Percentiles rank a stretch among this genome's conserved stretches.
Conservation (phyloP, 495 filamentous ascomycete genomes). For the Daldinia vernicosa region DNA sequence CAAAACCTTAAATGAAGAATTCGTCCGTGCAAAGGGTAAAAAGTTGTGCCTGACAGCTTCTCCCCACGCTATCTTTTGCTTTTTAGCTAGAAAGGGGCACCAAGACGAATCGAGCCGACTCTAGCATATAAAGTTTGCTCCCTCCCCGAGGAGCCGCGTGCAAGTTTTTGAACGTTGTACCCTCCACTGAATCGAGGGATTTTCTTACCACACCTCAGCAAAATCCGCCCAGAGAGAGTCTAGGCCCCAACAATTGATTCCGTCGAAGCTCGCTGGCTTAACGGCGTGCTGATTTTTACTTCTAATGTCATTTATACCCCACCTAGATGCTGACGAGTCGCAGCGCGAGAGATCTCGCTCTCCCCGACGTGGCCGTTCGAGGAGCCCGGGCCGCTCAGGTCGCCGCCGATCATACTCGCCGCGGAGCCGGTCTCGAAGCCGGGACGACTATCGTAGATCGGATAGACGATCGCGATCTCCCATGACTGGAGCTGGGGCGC, state of each 20-base stretch:
- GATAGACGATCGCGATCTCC: slow-evolving; percentile 82
- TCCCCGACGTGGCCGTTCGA: slow-evolving; percentile 79
- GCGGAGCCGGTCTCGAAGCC: slow-evolving; percentile 90
- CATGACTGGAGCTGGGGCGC: slow-evolving; percentile 77
- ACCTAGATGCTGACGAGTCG: slow-evolving; percentile 54
- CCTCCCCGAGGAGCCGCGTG: slow-evolving; percentile 13
- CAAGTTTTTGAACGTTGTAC: slow-evolving; percentile 11
- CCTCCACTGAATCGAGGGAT: background rate
- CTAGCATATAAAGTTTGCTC: slow-evolving; percentile 37
- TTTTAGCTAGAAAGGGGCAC: slow-evolving; percentile 26
- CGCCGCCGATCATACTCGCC: slow-evolving; percentile 93
- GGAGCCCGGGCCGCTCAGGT: slow-evolving; percentile 58
- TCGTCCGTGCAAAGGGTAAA: slow-evolving; percentile 2
- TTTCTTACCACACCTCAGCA: slow-evolving; percentile 8
- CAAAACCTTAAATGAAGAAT: slow-evolving; percentile 21
- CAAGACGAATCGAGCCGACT: slow-evolving; percentile 24
- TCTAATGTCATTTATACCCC: slow-evolving; percentile 43
- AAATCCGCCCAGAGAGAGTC: slow-evolving; percentile 1
- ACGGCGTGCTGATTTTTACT: slow-evolving; percentile 16
- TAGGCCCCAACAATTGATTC: background rate
- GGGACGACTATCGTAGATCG: slow-evolving; percentile 78
- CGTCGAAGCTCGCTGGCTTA: slow-evolving; percentile 6
- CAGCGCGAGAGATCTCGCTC: slow-evolving; percentile 97
- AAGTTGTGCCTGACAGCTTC: slow-evolving; percentile 13
- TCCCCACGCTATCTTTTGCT: slow-evolving; percentile 32